Base-by-base conservation (phyloP, 768 basidiomycete genomes). In the Suillus hirtellus region DNA sequence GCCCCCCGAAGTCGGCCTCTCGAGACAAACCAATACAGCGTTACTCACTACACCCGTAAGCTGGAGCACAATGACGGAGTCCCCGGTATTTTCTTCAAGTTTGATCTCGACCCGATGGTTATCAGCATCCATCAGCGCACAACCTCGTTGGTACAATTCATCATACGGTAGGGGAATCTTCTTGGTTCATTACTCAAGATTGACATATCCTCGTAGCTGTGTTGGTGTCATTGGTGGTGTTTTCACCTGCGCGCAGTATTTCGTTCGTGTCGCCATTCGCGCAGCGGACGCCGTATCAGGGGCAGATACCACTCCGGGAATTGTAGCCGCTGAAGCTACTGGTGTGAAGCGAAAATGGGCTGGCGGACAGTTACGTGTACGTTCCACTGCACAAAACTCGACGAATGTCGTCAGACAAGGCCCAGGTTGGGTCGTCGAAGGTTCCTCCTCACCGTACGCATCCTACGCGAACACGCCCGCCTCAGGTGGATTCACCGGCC, bases 31-130 rank as follows among this genome's bases (percentile, higher is more conserved):
- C 93, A 96, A 75, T 98, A 99, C 78, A 93, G 92, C 53, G 96
- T 98, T 6, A 98, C 94, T 0, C 94, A 97, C 76, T 96, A 98
- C 68, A 87, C 85, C 1, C 87, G 92, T 37, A 81, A 84, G 19
- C 78, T 97, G 2, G 79, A 86, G 21, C 90, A 93, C 71, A 86
- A 92, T 66, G 77, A 80, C 17, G 93, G 92, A 8, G 89, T 93
- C 0, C 96, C 96, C 0, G 96, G 93, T 17, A 96, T 99, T 72
- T 98, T 96, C 82, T 97, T 98, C 89, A 97, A 98, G 76, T 98
- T 94, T 73, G 96, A 99, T 63, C 78, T 98, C 43, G 96, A 99
- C 72, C 95, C 96, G 0, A 84, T 99, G 77, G 81, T 85, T 27
- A 82, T 99, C 64, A 89, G 87, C 0, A 87, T 98, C 60, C 85